Base-by-base conservation (phyloP, 2,329 filamentous ascomycete species). In the Domatiomyces catenatus region DNA sequence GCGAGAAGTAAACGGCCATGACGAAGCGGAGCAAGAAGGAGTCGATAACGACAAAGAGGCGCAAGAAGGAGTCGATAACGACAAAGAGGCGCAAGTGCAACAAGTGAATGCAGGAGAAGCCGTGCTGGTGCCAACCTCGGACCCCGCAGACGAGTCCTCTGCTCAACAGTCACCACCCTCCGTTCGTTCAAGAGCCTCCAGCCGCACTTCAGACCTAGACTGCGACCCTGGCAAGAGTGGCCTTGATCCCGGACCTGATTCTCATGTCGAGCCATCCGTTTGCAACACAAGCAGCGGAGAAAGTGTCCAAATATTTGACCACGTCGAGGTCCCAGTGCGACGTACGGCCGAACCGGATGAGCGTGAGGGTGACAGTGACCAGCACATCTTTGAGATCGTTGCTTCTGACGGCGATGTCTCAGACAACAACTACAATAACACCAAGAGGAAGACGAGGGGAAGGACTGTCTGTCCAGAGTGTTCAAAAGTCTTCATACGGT, bases 281-380 rank as follows among this genome's bases (percentile, higher is more conserved):
- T 10, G 50, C 52, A 18, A 50, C 47, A 15, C 43, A 28, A 7
- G 49, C 52, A 12, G 20, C 24, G 20, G 50, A 52, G 17, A 36
- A 44, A 2, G 46, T 19, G 26, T 52, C 45, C 2, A 54, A 50
- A 48, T 50, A 28, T 32, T 52, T 50, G 5, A 50, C 50, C 15
- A 54, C 50, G 22, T 55, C 52, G 45, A 51, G 52, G 2, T 47
- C 45, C 17, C 32, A 5, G 32, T 15, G 15, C 5, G 12, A 5
- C 10, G 32, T 15, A 39, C 12, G 32, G 32, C 10, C 12, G 10
- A 39, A 15, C 32, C 32, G 10, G 32, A 39, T 15, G 32, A 39
- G 10, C 3, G 4, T 12, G 8, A 36, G 10, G 32, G 15, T 5
- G 32, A 39, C 32, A 36, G 26, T 8, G 5, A 28, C 5, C 26